phyloP scores from a whole-genome alignment of 176 grass and related monocot species.

The Musa itinerans region DNA sequence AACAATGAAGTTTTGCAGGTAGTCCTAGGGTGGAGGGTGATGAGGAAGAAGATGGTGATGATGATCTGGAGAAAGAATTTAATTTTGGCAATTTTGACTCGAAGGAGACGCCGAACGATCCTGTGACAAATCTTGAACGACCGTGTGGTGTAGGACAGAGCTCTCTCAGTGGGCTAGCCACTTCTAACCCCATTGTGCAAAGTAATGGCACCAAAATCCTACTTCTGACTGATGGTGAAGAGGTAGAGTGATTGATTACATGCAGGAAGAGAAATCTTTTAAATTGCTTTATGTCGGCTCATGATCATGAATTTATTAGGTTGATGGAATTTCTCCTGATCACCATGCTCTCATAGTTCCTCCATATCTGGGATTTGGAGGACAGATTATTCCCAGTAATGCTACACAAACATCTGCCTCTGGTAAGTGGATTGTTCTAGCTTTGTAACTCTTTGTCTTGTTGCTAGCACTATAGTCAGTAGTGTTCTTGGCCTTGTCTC shows the following conservation, averaged over 20 bases:
- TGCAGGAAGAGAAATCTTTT: background rate
- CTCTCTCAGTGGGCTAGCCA: background rate
- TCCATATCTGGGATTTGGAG: conserved; percentile 23
- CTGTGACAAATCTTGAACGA: conserved; percentile 13
- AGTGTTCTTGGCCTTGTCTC: background rate
- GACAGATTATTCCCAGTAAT: conserved; percentile 11
- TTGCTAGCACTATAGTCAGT: background rate
- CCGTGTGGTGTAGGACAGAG: conserved; percentile 27
- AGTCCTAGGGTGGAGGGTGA: conserved; percentile 40
- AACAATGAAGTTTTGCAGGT: conserved; percentile 21
- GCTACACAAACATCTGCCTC: background rate
- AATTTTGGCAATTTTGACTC: conserved; percentile 21
- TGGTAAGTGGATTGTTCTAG: conserved; percentile 15
- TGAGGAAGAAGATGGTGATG: conserved; percentile 43
- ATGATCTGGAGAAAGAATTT: conserved; percentile 40
- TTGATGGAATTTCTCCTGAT: conserved; percentile 30
- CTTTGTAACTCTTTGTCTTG: background rate
- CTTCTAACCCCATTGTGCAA: background rate
- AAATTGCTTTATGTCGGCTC: background rate
- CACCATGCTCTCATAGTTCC: conserved; percentile 35
- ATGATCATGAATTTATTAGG: conserved; percentile 16
- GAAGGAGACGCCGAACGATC: conserved; percentile 7
- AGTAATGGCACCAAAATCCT: conserved; percentile 12
- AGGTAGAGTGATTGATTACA: conserved; percentile 19
- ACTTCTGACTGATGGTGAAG: conserved; percentile 41